Evolutionary conservation across 1,284 basidiomycete species (phyloP).

Genomic region (Rhodotorula sp.): DNA sequence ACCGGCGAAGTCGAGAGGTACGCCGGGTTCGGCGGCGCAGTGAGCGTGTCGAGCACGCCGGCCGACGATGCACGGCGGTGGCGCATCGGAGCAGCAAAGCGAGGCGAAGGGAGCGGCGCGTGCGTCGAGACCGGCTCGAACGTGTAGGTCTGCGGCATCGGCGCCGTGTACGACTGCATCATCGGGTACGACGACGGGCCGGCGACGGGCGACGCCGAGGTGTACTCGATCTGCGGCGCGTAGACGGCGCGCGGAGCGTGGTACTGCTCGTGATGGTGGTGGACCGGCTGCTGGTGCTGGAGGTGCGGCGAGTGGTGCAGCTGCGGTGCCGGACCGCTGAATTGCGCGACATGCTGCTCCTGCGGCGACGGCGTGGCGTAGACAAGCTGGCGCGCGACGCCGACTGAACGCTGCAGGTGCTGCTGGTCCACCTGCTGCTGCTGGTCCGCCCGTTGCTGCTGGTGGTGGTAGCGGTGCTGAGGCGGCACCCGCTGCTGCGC

Average conservation of each 20-base stretch:
- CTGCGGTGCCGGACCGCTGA: background rate
- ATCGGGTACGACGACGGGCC: slow-evolving; percentile 7
- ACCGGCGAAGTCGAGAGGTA: background rate
- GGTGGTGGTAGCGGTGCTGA: background rate
- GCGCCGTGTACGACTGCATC: slow-evolving; percentile 7
- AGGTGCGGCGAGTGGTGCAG: background rate
- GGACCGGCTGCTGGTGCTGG: background rate
- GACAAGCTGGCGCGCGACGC: slow-evolving; percentile 1
- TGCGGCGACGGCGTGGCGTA: slow-evolving; percentile 2
- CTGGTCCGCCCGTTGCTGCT: background rate
- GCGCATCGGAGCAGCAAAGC: background rate
- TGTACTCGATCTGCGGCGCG: background rate
- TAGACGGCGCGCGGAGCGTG: background rate
- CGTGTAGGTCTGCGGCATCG: slow-evolving; percentile 3
- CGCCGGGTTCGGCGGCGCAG: background rate
- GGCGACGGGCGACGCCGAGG: background rate
- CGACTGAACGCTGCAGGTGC: too few relatives aligned
- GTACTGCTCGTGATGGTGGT: background rate
- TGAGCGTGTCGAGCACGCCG: slow-evolving; percentile 12
- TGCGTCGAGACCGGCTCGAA: background rate
- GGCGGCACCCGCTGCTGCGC: background rate
- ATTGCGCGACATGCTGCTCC: background rate
- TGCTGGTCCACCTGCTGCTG: background rate
- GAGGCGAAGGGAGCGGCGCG: background rate
- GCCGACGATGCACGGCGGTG: slow-evolving; percentile 29